Evolutionary conservation across 805 yeast genomes (phyloP).

Genomic region (Pichia californica): DNA sequence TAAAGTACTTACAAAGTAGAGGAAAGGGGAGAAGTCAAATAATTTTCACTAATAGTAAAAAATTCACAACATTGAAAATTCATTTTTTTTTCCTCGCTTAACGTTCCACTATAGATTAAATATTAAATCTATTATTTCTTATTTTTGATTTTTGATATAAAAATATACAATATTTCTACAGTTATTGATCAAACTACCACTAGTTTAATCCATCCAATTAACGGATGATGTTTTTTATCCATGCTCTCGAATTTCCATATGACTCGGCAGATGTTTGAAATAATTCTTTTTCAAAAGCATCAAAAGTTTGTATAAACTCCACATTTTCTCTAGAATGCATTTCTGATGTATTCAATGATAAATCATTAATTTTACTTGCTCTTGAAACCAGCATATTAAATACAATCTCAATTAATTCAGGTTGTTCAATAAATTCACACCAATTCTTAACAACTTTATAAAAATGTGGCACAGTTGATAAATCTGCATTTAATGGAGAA

Average conservation of each 20-base stretch:
- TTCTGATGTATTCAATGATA: slow-evolving; percentile 40
- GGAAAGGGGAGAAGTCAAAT: slow-evolving; percentile 1
- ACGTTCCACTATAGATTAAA: too few species aligned
- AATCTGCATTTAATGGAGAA: slow-evolving; percentile 30
- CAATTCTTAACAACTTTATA: slow-evolving; percentile 69
- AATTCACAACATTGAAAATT: too few species aligned
- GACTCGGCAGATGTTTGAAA: slow-evolving; percentile 46
- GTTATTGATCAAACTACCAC: too few species aligned
- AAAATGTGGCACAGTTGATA: slow-evolving; percentile 30
- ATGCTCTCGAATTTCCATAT: slow-evolving; percentile 22
- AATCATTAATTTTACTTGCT: slow-evolving; percentile 65
- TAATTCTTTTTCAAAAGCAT: slow-evolving; percentile 64
- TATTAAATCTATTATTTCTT: too few species aligned
- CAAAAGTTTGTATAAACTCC: slow-evolving; percentile 59
- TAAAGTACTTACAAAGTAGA: too few species aligned
- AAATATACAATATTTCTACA: too few species aligned
- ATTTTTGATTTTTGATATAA: too few species aligned
- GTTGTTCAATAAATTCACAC: slow-evolving; percentile 65
- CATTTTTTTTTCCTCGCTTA: neutral
- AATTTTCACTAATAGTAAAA: too few species aligned
- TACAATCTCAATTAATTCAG: slow-evolving; percentile 44
- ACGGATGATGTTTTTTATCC: slow-evolving; percentile 13
- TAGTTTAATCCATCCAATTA: neutral
- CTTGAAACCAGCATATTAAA: slow-evolving; percentile 53
- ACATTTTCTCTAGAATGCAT: slow-evolving; percentile 23